These are phyloP conservation scores for Pseudopyrenochaeta lycopersici DNA, from an alignment of 2,329 filamentous ascomycete genomes.

Conservation along the genomic window DNA sequence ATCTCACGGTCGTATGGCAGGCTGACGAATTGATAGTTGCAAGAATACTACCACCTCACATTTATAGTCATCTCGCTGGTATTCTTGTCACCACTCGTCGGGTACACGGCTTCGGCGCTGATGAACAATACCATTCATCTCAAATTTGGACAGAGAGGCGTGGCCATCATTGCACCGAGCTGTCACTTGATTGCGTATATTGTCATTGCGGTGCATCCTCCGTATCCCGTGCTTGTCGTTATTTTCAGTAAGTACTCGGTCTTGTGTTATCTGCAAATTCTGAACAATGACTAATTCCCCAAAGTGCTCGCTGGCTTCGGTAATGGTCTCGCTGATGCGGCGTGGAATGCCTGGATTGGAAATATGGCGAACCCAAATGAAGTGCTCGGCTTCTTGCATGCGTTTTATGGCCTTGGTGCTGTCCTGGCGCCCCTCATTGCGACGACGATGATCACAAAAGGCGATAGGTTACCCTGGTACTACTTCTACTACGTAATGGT, in stretches of 20 bases:
- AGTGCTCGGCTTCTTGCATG: conserved; percentile 76
- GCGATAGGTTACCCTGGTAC: conserved; percentile 68
- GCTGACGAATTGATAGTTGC: conserved; percentile 56
- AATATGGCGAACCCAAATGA: conserved; percentile 79
- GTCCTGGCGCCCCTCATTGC: conserved; percentile 75
- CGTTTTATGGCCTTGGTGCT: conserved; percentile 75
- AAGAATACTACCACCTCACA: conserved; percentile 68
- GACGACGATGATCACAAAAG: conserved; percentile 75
- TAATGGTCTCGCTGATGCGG: conserved; percentile 72
- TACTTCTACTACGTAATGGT: conserved; percentile 81
- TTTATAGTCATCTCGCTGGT: conserved; percentile 72
- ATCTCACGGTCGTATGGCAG: not conserved
- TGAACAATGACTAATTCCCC: not conserved
- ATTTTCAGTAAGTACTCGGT: conserved; percentile 55
- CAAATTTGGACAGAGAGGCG: conserved; percentile 73
- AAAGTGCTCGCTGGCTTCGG: conserved; percentile 71
- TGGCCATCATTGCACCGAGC: conserved; percentile 71
- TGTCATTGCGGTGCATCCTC: conserved; percentile 72
- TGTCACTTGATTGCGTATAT: conserved; percentile 73
- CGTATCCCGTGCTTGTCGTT: conserved; percentile 72
- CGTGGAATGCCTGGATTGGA: conserved; percentile 69
- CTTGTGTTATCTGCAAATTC: not conserved
- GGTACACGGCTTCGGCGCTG: conserved; percentile 70
- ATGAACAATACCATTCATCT: conserved; percentile 72
- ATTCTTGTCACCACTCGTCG: conserved; percentile 72